Evolutionary conservation across 2,329 filamentous ascomycete genomes (phyloP).

Genomic region (Paraconiothyrium sp.): DNA sequence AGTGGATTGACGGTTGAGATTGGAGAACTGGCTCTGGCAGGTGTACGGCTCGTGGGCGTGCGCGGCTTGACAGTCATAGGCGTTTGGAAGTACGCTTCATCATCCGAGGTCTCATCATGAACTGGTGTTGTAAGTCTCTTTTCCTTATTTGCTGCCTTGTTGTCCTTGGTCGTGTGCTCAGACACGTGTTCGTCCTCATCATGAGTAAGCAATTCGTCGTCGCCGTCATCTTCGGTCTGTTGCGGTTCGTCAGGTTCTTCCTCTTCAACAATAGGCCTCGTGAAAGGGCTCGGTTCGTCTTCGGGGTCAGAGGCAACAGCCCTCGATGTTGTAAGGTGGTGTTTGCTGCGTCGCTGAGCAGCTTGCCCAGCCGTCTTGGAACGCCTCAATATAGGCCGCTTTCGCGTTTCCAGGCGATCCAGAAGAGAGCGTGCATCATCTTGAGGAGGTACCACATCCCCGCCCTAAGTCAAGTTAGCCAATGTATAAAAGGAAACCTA

Average conservation of each 20-base stretch:
- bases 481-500: too few species aligned
- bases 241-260: constrained; percentile 57
- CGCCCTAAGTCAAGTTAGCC: constrained; percentile 47
- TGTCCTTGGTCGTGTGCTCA: constrained; percentile 30
- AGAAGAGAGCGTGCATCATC: constrained; percentile 69
- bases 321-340: constrained; percentile 61
- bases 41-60: constrained; percentile 35
- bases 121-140: constrained; percentile 32
- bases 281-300: constrained; percentile 43
- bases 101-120: constrained; percentile 48
- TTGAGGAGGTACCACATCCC: constrained; percentile 63
- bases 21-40: constrained; percentile 33
- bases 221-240: constrained; percentile 85
- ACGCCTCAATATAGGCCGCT: constrained; percentile 62
- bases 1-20: constrained; percentile 45
- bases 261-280: constrained; percentile 56
- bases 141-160: constrained; percentile 37
- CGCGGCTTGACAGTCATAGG: constrained; percentile 47
- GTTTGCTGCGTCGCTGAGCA: constrained; percentile 50
- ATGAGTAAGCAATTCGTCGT: constrained; percentile 87
- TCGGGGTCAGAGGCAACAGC: constrained; percentile 69
- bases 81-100: constrained; percentile 56
- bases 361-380: constrained; percentile 54
- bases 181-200: constrained; percentile 61
- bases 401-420: constrained; percentile 64